Evolutionary conservation across 2,329 filamentous ascomycete genomes (phyloP).

Genomic region (Cladosporium phlei): DNA sequence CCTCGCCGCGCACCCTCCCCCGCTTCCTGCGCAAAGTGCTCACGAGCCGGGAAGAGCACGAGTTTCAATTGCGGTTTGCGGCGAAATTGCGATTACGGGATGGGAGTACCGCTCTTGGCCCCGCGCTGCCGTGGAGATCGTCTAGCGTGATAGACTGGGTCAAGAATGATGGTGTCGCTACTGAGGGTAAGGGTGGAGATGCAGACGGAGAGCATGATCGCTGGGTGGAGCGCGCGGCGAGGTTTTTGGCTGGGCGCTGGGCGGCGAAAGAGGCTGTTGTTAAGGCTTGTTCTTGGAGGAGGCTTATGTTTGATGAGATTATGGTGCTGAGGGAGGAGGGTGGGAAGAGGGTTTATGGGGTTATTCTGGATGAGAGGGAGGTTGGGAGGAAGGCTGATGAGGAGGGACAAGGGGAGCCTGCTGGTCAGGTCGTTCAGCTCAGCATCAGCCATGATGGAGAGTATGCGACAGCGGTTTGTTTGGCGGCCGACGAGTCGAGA

Average conservation of each 20-base stretch:
- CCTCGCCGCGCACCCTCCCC: neutral
- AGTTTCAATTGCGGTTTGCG: conserved; percentile 17
- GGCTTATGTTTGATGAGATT: conserved; percentile 36
- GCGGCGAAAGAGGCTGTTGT: conserved; percentile 50
- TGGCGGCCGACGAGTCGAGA: conserved; percentile 41
- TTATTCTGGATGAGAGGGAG: conserved; percentile 44
- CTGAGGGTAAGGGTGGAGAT: conserved; percentile 23
- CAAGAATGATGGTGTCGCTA: conserved; percentile 8
- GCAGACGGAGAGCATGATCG: neutral
- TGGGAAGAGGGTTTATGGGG: conserved; percentile 62
- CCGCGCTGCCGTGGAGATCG: too few relatives aligned
- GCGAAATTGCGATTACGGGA: too few relatives aligned
- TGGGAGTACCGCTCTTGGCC: too few relatives aligned
- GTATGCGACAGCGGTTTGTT: conserved; percentile 68
- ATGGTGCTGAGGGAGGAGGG: conserved; percentile 9
- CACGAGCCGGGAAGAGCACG: conserved; percentile 22
- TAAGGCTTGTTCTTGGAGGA: conserved; percentile 35
- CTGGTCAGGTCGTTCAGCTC: conserved; percentile 58
- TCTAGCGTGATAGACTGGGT: too few relatives aligned
- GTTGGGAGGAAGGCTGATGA: neutral
- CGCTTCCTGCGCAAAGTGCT: conserved; percentile 26
- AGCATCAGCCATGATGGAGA: conserved; percentile 86
- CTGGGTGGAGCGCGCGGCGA: neutral
- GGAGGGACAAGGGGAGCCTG: neutral
- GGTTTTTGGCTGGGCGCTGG: conserved; percentile 26